Conservation (phyloP, 2,329 filamentous ascomycete genomes). For the Fusarium sp. region DNA sequence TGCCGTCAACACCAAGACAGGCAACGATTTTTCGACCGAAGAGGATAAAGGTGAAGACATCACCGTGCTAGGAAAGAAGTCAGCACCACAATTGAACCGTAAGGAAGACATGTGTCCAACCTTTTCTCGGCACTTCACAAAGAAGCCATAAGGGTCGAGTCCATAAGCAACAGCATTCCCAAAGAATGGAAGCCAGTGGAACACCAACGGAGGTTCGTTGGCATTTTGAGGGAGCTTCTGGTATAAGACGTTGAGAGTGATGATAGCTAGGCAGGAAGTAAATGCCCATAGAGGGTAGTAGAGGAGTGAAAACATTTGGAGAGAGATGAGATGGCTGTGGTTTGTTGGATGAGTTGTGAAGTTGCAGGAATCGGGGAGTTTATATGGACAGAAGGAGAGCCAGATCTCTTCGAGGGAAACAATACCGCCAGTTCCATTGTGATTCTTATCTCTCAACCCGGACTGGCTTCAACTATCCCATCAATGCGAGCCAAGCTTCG, state of each 20-base stretch:
- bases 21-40: constrained; percentile 62
- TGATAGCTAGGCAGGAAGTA: not conserved
- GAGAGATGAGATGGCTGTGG: not conserved
- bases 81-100: not conserved
- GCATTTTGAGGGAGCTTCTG: constrained; percentile 28
- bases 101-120: constrained; percentile 50
- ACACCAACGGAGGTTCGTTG: constrained; percentile 62
- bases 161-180: constrained; percentile 78
- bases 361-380: not conserved
- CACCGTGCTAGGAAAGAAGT: constrained; percentile 54
- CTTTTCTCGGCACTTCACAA: constrained; percentile 71
- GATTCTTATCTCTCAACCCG: not conserved
- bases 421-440: not conserved
- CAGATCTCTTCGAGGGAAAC: not conserved
- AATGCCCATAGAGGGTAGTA: constrained; percentile 10
- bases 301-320: constrained; percentile 8
- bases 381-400: not conserved
- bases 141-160: constrained; percentile 76
- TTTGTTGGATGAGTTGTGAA: not conserved
- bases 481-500: not conserved
- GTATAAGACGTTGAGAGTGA: constrained; percentile 20
- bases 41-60: constrained; percentile 64
- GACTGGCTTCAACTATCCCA: too few relatives aligned
- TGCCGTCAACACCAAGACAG: constrained; percentile 60
- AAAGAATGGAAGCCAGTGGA: constrained; percentile 70